phyloP scores from a whole-genome alignment of 352 stramenopile species.

The Globisporangium splendens region DNA sequence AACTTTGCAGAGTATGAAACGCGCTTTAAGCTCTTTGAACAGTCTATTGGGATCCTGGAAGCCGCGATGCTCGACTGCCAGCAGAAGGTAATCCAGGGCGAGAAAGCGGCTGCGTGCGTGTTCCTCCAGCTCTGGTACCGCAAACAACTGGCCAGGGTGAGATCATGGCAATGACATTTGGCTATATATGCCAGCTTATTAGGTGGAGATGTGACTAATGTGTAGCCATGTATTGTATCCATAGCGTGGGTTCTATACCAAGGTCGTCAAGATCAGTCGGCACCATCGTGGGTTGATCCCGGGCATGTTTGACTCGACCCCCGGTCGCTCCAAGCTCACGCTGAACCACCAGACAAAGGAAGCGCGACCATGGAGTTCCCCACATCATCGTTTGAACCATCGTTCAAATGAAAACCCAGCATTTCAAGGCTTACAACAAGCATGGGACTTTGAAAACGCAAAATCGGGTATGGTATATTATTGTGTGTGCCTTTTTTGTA shows the following conservation, averaged over 20 bases:
- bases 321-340: conserved; percentile 38
- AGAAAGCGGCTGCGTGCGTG: conserved; percentile 27
- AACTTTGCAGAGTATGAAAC: conserved; percentile 39
- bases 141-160: conserved; percentile 31
- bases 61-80: conserved; percentile 31
- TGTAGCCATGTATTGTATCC: background rate
- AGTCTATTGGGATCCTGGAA: conserved; percentile 20
- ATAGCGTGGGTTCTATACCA: conserved; percentile 56
- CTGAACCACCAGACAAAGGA: conserved; percentile 16
- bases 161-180: background rate
- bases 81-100: conserved; percentile 20
- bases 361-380: conserved; percentile 52
- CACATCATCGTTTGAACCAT: conserved; percentile 21
- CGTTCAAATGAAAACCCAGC: conserved; percentile 15
- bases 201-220: too few relatives aligned
- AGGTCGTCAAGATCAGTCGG: conserved; percentile 31
- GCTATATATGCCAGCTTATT: too few relatives aligned
- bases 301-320: conserved; percentile 63
- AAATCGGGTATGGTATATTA: conserved; percentile 17
- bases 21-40: conserved; percentile 33
- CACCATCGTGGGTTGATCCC: conserved; percentile 50
- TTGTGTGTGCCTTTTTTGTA: conserved; percentile 12
- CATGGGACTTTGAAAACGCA: background rate
- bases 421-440: background rate
- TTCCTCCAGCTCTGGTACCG: conserved; percentile 52